These are phyloP conservation scores for Colletotrichum filicis DNA, from an alignment of 2,329 filamentous ascomycete species.

Conservation along the genomic window DNA sequence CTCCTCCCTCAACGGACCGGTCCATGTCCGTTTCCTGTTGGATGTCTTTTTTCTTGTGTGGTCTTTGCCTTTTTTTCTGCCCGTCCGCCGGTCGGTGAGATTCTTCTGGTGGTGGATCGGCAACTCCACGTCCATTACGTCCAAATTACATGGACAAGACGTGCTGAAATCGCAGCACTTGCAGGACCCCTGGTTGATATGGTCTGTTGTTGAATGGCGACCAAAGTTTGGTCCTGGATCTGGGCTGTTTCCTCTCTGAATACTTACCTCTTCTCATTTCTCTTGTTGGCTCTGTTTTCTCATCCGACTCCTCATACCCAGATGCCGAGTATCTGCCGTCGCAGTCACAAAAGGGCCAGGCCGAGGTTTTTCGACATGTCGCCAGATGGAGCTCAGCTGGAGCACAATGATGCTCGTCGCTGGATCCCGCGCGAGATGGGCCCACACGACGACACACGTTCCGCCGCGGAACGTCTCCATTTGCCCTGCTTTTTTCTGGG, in stretches of 20 bases:
- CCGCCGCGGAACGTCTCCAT: constrained; percentile 32
- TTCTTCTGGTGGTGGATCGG: constrained; percentile 27
- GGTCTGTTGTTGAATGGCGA: not conserved
- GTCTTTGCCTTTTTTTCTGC: not conserved
- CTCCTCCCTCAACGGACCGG: not conserved
- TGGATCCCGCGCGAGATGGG: constrained; percentile 7
- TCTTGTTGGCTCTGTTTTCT: not conserved
- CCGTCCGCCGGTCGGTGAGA: not conserved
- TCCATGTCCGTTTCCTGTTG: too few species aligned
- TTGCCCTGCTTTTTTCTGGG: not conserved
- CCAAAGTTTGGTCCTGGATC: not conserved
- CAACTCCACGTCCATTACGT: constrained; percentile 31
- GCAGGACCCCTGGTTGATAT: not conserved
- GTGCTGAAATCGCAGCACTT: not conserved
- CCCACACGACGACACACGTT: constrained; percentile 28
- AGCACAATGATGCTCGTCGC: constrained; percentile 16
- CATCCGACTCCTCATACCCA: not conserved
- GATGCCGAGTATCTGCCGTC: constrained; percentile 20
- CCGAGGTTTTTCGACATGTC: not conserved
- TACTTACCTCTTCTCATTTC: not conserved
- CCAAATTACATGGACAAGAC: constrained; percentile 9
- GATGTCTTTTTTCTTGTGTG: too few species aligned
- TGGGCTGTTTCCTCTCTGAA: not conserved
- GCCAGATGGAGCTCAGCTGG: constrained; percentile 17
- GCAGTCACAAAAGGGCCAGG: not conserved